phyloP scores from a whole-genome alignment of 2,329 filamentous ascomycete genomes.

The Elsinoe ampelina region DNA sequence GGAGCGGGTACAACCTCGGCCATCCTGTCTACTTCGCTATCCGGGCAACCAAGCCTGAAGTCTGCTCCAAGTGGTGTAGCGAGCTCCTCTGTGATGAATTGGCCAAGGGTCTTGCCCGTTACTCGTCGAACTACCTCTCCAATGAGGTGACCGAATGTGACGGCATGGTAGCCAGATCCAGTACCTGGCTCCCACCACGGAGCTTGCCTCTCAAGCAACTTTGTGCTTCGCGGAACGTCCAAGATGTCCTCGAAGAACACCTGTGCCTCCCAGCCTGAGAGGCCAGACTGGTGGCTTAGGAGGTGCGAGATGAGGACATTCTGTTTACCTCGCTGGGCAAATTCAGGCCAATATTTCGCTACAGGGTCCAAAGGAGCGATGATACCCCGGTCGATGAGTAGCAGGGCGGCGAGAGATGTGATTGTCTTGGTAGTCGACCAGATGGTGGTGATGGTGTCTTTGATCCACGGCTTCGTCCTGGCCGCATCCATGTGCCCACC shows the following conservation, averaged over 20 bases:
- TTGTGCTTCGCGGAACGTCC: slow-evolving; percentile 25
- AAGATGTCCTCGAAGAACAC: slow-evolving; percentile 28
- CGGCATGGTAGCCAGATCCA: slow-evolving; percentile 35
- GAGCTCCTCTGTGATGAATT: slow-evolving; percentile 39
- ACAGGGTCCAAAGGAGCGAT: slow-evolving; percentile 32
- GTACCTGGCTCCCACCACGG: slow-evolving; percentile 40
- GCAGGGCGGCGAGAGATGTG: not conserved
- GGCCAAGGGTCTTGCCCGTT: slow-evolving; percentile 33
- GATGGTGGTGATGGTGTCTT: slow-evolving; percentile 29
- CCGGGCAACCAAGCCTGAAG: slow-evolving; percentile 37
- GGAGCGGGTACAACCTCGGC: slow-evolving; percentile 27
- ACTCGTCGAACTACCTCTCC: slow-evolving; percentile 36
- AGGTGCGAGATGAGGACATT: slow-evolving; percentile 33
- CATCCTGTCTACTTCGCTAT: slow-evolving; percentile 35
- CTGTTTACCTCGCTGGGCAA: slow-evolving; percentile 35
- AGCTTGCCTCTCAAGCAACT: slow-evolving; percentile 32
- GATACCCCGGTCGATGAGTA: slow-evolving; percentile 16
- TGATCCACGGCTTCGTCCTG: slow-evolving; percentile 27
- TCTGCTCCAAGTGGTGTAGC: slow-evolving; percentile 36
- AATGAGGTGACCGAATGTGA: slow-evolving; percentile 35
- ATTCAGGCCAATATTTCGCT: slow-evolving; percentile 40
- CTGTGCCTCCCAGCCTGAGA: slow-evolving; percentile 29
- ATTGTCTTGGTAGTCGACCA: slow-evolving; percentile 2
- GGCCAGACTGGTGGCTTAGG: slow-evolving; percentile 33
- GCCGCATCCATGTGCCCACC: slow-evolving; percentile 20